Percentiles rank a stretch among this genome's conserved stretches.
phyloP scores from a whole-genome alignment of 1,284 basidiomycete species.

The Ustilago xerochloae region DNA sequence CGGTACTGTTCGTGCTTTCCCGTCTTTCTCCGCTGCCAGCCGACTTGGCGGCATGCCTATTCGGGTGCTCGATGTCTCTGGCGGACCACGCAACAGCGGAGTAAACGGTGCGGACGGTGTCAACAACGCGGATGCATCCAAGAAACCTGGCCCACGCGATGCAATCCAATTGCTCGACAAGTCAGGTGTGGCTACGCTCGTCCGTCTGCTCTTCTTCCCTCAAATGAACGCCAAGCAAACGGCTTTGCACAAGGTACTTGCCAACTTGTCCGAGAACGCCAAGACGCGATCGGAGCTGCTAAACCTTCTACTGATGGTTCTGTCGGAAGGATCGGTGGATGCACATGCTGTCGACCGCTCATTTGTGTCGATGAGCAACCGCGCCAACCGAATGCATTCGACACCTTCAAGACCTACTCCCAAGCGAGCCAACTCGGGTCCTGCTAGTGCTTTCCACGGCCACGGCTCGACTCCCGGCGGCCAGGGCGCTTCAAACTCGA shows the following conservation, averaged over 20 bases:
- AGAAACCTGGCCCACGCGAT: constrained; percentile 71
- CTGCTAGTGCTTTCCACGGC: constrained; percentile 26
- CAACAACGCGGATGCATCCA: constrained; percentile 4
- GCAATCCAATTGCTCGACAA: constrained; percentile 95
- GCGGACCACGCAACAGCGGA: constrained; percentile 6
- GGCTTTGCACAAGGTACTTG: constrained; percentile 86
- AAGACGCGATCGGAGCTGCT: constrained; percentile 92
- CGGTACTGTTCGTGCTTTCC: constrained; percentile 26
- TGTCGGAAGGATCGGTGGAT: constrained; percentile 95
- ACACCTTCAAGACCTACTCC: constrained; percentile 59
- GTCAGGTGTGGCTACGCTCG: constrained; percentile 85
- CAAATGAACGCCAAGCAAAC: constrained; percentile 84
- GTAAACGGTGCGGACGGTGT: not conserved
- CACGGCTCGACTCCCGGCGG: constrained; percentile 13
- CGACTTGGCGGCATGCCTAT: constrained; percentile 13
- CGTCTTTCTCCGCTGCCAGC: constrained; percentile 5
- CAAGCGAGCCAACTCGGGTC: constrained; percentile 43
- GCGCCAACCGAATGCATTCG: constrained; percentile 43
- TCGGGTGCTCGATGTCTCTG: constrained; percentile 28
- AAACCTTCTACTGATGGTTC: constrained; percentile 87
- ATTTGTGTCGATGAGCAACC: constrained; percentile 81
- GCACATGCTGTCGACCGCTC: constrained; percentile 90
- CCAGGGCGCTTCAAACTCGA: constrained; percentile 9
- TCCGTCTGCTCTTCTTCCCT: constrained; percentile 95
- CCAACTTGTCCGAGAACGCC: constrained; percentile 94